Conservation (phyloP, 352 stramenopile genomes). For the Phytopythium mirpurense region DNA sequence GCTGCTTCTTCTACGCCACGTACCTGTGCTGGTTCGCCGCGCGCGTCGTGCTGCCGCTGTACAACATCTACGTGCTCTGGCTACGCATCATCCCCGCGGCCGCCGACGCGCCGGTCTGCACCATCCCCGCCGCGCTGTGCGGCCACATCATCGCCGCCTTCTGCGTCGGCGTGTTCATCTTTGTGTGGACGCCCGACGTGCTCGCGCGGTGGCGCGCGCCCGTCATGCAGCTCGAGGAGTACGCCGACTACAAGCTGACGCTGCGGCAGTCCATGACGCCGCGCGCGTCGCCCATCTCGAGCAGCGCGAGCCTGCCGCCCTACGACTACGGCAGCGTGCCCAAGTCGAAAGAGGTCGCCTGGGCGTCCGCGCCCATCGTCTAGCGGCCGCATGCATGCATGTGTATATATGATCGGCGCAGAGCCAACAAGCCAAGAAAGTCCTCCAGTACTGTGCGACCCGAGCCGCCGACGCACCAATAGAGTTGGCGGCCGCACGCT, state of each 20-base stretch:
- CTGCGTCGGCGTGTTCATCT: constrained; percentile 77
- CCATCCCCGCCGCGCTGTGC: constrained; percentile 58
- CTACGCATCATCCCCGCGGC: constrained; percentile 52
- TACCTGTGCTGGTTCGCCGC: constrained; percentile 78
- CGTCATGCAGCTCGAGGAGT: constrained; percentile 66
- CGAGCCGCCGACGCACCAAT: background rate
- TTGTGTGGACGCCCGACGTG: constrained; percentile 79
- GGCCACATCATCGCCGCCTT: constrained; percentile 79
- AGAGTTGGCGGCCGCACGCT: background rate
- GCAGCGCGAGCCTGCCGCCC: constrained; percentile 15
- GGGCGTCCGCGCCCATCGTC: constrained; percentile 23
- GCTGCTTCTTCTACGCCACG: constrained; percentile 65
- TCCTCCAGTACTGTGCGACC: too few species aligned
- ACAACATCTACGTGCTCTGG: constrained; percentile 80
- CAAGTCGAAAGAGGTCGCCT: constrained; percentile 19
- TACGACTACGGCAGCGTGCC: constrained; percentile 46
- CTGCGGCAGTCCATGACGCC: constrained; percentile 73
- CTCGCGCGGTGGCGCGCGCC: constrained; percentile 68
- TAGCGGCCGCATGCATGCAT: too few species aligned
- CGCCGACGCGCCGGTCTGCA: constrained; percentile 40
- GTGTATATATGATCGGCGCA: too few species aligned
- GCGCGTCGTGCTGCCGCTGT: constrained; percentile 70
- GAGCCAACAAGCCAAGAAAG: too few species aligned
- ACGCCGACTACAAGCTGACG: constrained; percentile 72
- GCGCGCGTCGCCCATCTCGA: constrained; percentile 47